Evolutionary conservation across 164 flowering plant genomes (phyloP).

Genomic region (Vitis cinerea): DNA sequence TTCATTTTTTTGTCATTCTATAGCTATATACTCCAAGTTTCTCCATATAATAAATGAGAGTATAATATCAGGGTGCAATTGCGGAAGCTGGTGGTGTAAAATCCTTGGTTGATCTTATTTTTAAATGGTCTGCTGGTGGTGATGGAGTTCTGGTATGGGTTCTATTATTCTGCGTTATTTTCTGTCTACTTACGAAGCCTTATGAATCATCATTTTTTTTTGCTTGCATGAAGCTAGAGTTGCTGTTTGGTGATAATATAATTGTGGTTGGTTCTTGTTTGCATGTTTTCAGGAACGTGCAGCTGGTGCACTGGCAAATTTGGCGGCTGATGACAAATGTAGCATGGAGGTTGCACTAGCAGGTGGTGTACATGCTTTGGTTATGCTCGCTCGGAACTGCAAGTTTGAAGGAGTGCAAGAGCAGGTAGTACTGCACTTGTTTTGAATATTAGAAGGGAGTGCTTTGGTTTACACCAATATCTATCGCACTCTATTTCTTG

Average conservation of each 20-base stretch:
- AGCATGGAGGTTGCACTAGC: conserved; percentile 90
- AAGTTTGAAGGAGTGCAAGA: conserved; percentile 97
- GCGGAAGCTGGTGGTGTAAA: conserved; percentile 95
- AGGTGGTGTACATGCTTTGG: conserved; percentile 97
- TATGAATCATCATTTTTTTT: background rate
- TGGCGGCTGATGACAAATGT: conserved; percentile 97
- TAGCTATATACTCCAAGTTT: background rate
- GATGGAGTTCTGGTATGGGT: conserved; percentile 87
- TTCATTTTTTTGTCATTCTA: background rate
- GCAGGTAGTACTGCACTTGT: conserved; percentile 54
- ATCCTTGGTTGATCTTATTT: conserved; percentile 91
- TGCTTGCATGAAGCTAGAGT: background rate
- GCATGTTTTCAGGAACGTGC: conserved; percentile 76
- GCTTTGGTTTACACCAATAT: background rate
- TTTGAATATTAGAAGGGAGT: background rate
- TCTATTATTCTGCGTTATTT: conserved; percentile 9
- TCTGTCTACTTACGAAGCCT: background rate
- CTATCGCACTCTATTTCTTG: background rate
- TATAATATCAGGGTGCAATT: conserved; percentile 72
- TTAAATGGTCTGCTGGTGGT: conserved; percentile 88
- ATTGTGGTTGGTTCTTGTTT: background rate
- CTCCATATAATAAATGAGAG: background rate
- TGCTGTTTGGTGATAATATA: background rate
- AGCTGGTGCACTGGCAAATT: conserved; percentile 97
- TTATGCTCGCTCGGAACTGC: conserved; percentile 89